These are phyloP conservation scores for Fusarium heterosporum DNA, from an alignment of 2,329 filamentous ascomycete species.

Conservation along the genomic window DNA sequence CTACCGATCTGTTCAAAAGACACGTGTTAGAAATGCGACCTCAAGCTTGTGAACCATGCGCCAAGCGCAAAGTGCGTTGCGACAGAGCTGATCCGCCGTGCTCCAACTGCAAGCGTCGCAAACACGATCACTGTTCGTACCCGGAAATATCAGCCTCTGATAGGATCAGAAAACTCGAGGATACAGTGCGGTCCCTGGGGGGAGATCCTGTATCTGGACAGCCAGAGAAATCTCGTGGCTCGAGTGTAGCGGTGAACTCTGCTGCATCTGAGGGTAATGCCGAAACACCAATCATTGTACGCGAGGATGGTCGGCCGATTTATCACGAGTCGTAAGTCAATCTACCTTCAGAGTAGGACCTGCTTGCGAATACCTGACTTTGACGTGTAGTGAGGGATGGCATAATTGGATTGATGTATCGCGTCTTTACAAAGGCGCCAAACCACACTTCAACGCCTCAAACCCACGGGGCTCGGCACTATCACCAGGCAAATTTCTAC, in stretches of 20 bases:
- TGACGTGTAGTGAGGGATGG: slow-evolving; percentile 11
- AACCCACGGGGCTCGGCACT: slow-evolving; percentile 14
- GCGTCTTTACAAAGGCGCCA: slow-evolving; percentile 9
- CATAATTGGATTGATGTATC: slow-evolving; percentile 15
- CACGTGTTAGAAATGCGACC: neutral
- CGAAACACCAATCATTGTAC: slow-evolving; percentile 17
- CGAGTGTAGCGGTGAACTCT: neutral
- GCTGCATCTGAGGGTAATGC: neutral
- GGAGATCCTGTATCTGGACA: slow-evolving; percentile 12
- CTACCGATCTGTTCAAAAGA: neutral
- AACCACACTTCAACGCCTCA: neutral
- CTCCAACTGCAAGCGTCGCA: slow-evolving; percentile 25
- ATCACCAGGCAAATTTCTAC: slow-evolving; percentile 14
- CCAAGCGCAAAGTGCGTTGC: slow-evolving; percentile 31
- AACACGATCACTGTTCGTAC: slow-evolving; percentile 25
- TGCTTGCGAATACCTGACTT: neutral
- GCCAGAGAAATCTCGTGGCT: neutral
- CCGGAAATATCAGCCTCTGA: slow-evolving; percentile 21
- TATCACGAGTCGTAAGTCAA: slow-evolving; percentile 23
- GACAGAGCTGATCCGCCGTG: slow-evolving; percentile 28
- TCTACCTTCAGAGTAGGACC: neutral
- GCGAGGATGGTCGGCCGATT: slow-evolving; percentile 11
- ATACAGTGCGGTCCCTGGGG: slow-evolving; percentile 15
- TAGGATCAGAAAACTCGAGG: slow-evolving; percentile 19
- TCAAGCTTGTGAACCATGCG: slow-evolving; percentile 34